Evolutionary conservation across 257 asterid genomes (phyloP).

Genomic region (Solanum sitiens): DNA sequence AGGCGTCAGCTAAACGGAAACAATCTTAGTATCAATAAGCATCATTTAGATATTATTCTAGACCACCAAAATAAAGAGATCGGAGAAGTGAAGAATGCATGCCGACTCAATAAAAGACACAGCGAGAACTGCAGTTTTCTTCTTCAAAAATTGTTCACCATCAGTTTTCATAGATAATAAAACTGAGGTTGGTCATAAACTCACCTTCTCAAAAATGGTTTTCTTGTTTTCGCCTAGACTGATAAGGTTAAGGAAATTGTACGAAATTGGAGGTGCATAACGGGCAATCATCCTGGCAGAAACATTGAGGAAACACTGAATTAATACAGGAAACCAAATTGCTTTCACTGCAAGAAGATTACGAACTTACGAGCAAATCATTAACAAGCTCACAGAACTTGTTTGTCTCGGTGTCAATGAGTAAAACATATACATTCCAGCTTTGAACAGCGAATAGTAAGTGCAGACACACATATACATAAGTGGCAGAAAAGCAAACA

Average conservation of each 20-base stretch:
- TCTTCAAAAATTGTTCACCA: background rate
- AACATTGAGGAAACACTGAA: background rate
- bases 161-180: background rate
- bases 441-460: slow-evolving; percentile 84
- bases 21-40: background rate
- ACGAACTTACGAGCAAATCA: slow-evolving; percentile 94
- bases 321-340: background rate
- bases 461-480: slow-evolving; percentile 98
- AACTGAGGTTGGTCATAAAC: slow-evolving; percentile 1
- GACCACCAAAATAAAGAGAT: background rate
- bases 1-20: background rate
- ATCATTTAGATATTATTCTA: background rate
- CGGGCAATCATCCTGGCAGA: slow-evolving; percentile 93
- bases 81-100: background rate
- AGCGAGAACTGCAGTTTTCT: background rate
- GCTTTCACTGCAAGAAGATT: background rate
- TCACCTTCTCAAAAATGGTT: slow-evolving; percentile 89
- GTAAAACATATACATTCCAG: slow-evolving; percentile 93
- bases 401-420: slow-evolving; percentile 90
- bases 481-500: slow-evolving; percentile 81
- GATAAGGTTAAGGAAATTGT: slow-evolving; percentile 95
- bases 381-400: slow-evolving; percentile 89
- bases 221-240: slow-evolving; percentile 57
- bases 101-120: background rate
- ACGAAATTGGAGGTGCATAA: slow-evolving; percentile 96